These are phyloP conservation scores for Aaosphaeria pasadenensis DNA, from an alignment of 2,329 filamentous ascomycete species.

Conservation along the genomic window DNA sequence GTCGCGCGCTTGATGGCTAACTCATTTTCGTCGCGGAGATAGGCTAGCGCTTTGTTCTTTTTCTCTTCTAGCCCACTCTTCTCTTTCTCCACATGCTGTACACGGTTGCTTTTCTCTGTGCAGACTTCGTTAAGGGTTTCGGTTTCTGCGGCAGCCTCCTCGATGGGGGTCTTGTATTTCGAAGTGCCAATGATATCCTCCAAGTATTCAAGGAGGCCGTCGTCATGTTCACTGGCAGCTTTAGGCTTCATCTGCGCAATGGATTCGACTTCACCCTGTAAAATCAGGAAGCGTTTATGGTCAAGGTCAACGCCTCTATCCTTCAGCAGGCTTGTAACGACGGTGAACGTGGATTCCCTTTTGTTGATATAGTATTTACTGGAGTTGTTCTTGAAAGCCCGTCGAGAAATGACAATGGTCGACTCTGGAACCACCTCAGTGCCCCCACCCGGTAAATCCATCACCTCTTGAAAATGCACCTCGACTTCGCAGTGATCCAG, in stretches of 20 bases:
- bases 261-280: constrained; percentile 96
- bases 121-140: constrained; percentile 93
- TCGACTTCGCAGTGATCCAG: constrained; percentile 92
- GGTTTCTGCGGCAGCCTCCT: constrained; percentile 86
- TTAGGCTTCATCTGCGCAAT: constrained; percentile 99
- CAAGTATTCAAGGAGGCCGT: constrained; percentile 91
- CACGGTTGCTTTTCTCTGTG: constrained; percentile 88
- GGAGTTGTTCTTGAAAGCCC: constrained; percentile 95
- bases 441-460: constrained; percentile 76
- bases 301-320: constrained; percentile 92
- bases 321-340: constrained; percentile 81
- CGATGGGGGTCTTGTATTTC: constrained; percentile 96
- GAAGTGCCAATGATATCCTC: constrained; percentile 99
- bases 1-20: constrained; percentile 84
- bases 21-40: constrained; percentile 90
- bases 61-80: constrained; percentile 91
- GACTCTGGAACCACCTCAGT: constrained; percentile 79
- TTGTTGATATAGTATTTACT: constrained; percentile 98
- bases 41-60: constrained; percentile 90
- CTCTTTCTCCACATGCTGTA: constrained; percentile 97
- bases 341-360: constrained; percentile 85
- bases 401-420: constrained; percentile 80
- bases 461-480: constrained; percentile 93
- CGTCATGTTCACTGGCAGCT: constrained; percentile 90
- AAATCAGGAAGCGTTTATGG: constrained; percentile 95